phyloP scores from a whole-genome alignment of 352 stramenopile species.

The Phytophthora palmivora region DNA sequence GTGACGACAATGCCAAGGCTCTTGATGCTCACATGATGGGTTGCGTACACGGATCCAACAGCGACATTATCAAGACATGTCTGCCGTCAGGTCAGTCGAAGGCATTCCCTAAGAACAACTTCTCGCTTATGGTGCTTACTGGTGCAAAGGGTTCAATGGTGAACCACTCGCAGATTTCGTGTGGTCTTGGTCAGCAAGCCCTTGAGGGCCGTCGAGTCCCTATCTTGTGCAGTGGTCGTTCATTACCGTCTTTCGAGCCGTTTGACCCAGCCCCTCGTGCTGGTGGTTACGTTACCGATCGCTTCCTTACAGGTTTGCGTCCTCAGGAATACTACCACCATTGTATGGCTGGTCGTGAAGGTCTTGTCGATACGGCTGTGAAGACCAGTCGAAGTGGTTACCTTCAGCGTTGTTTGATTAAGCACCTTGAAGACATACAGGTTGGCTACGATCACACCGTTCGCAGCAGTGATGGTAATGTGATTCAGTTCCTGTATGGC shows the following conservation, averaged over 20 bases:
- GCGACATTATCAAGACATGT: slow-evolving; percentile 99
- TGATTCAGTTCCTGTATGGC: slow-evolving; percentile 99
- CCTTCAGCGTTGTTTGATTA: slow-evolving; percentile 99
- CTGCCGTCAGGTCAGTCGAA: slow-evolving; percentile 97
- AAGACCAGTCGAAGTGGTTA: slow-evolving; percentile 99
- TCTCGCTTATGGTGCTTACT: slow-evolving; percentile 99
- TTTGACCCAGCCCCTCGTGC: slow-evolving; percentile 98
- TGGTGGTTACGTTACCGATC: slow-evolving; percentile 99
- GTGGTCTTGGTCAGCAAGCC: slow-evolving; percentile 98
- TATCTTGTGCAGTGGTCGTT: slow-evolving; percentile 97
- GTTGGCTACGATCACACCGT: slow-evolving; percentile 99
- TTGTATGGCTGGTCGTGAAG: slow-evolving; percentile 99
- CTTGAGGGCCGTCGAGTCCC: slow-evolving; percentile 99
- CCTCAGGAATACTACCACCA: slow-evolving; percentile 99
- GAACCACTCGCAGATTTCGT: slow-evolving; percentile 99
- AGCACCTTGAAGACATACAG: slow-evolving; percentile 98
- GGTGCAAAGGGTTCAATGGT: slow-evolving; percentile 99
- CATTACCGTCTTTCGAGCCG: slow-evolving; percentile 98
- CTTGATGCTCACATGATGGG: slow-evolving; percentile 92
- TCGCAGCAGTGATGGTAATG: slow-evolving; percentile 96
- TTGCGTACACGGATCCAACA: slow-evolving; percentile 91
- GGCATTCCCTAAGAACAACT: slow-evolving; percentile 98
- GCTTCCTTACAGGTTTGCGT: slow-evolving; percentile 98
- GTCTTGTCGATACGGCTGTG: slow-evolving; percentile 98
- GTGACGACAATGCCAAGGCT: slow-evolving; percentile 76